Conservation (phyloP, 2,329 filamentous ascomycete genomes). For the Aspergillus sp. region DNA sequence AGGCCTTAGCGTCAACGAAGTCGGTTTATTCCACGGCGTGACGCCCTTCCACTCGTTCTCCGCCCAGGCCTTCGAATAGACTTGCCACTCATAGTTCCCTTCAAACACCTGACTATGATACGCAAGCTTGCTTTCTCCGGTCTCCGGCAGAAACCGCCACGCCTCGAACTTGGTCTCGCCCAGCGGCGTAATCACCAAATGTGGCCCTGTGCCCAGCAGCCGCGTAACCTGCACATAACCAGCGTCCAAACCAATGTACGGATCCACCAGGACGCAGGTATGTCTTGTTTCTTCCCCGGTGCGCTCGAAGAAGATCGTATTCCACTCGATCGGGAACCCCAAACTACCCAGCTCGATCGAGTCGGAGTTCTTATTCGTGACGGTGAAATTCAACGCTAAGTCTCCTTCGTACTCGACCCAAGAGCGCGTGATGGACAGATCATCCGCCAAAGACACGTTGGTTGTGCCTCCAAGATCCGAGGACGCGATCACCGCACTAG, state of each 20-base stretch:
- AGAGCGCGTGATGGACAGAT: slow-evolving; percentile 47
- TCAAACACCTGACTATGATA: slow-evolving; percentile 60
- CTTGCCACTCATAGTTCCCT: slow-evolving; percentile 62
- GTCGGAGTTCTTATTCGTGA: slow-evolving; percentile 45
- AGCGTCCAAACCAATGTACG: slow-evolving; percentile 60
- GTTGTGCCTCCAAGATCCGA: slow-evolving; percentile 47
- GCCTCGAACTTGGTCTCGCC: slow-evolving; percentile 53
- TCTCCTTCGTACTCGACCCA: slow-evolving; percentile 54
- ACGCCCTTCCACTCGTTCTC: slow-evolving; percentile 55
- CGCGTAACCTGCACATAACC: slow-evolving; percentile 58
- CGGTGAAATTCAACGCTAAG: slow-evolving; percentile 52
- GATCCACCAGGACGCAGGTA: slow-evolving; percentile 57
- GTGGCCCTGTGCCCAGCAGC: slow-evolving; percentile 53
- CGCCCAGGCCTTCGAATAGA: slow-evolving; percentile 54
- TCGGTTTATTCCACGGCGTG: slow-evolving; percentile 57
- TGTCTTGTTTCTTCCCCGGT: slow-evolving; percentile 49
- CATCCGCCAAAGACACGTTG: neutral
- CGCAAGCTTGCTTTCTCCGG: slow-evolving; percentile 35
- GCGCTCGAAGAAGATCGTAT: slow-evolving; percentile 60
- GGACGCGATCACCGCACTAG: slow-evolving; percentile 35
- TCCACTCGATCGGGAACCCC: slow-evolving; percentile 61
- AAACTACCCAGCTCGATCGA: slow-evolving; percentile 56
- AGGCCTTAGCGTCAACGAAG: slow-evolving; percentile 46
- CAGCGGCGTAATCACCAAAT: slow-evolving; percentile 56
- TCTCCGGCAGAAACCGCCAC: slow-evolving; percentile 54